Conservation (phyloP, 208 protist species). For the Endotrypanum monterogeii region DNA sequence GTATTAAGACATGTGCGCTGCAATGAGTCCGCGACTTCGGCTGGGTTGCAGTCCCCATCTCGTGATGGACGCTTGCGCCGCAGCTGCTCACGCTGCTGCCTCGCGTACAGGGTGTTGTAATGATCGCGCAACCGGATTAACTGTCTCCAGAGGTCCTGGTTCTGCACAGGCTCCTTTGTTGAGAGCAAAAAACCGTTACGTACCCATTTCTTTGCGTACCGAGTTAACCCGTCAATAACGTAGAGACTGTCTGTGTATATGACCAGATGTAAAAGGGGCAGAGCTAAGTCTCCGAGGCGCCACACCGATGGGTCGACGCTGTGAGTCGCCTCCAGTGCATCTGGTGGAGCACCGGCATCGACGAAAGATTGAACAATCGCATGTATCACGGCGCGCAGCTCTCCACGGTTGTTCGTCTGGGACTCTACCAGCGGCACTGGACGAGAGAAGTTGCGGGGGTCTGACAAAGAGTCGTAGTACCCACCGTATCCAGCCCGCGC, state of each 20-base stretch:
- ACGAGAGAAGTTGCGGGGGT: constrained; percentile 70
- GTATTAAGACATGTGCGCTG: constrained; percentile 32
- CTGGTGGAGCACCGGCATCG: constrained; percentile 25
- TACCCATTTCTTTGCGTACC: constrained; percentile 58
- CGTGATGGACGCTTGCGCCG: neutral
- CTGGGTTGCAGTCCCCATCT: neutral
- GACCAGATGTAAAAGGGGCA: constrained; percentile 43
- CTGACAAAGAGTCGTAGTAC: constrained; percentile 61
- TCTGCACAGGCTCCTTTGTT: constrained; percentile 49
- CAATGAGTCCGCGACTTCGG: neutral
- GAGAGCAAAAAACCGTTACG: constrained; percentile 56
- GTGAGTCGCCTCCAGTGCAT: constrained; percentile 13
- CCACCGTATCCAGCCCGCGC: constrained; percentile 79
- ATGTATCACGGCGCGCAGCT: constrained; percentile 80
- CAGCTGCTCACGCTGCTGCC: constrained; percentile 25
- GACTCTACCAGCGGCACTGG: constrained; percentile 50
- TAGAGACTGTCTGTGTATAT: constrained; percentile 85
- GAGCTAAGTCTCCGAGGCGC: neutral
- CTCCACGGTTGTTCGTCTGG: constrained; percentile 88
- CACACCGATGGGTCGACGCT: constrained; percentile 7
- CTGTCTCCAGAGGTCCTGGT: constrained; percentile 70
- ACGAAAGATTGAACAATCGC: constrained; percentile 53
- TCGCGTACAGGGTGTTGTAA: constrained; percentile 56
- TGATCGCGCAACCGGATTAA: constrained; percentile 37
- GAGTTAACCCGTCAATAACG: constrained; percentile 63